Conservation (phyloP, 176 grass and related monocot species). For the Ampelocalamus luodianensis region DNA sequence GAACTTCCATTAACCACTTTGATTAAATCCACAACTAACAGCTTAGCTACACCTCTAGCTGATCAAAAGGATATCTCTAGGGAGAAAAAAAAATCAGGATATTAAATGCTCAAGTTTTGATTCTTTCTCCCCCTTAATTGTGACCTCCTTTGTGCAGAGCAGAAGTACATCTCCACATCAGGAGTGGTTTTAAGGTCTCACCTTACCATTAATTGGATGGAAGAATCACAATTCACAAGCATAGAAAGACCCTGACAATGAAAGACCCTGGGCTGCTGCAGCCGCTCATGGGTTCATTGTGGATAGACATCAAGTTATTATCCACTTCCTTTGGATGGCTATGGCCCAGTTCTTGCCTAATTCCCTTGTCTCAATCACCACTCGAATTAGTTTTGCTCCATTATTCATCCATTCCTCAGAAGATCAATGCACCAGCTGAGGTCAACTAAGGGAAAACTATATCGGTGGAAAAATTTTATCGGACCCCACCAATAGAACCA, state of each 20-base stretch:
- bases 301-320: slow-evolving; percentile 50
- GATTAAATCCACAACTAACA: background rate
- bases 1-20: background rate
- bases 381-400: background rate
- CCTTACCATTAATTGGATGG: background rate
- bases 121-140: background rate
- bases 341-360: slow-evolving; percentile 34
- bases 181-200: background rate
- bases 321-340: slow-evolving; percentile 33
- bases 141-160: background rate
- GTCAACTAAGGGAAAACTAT: too few species aligned
- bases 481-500: too few species aligned
- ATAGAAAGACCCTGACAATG: background rate
- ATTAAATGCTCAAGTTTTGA: background rate
- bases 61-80: background rate
- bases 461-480: too few species aligned
- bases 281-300: slow-evolving; percentile 31
- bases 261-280: background rate
- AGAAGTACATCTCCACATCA: background rate
- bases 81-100: background rate
- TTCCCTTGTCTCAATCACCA: slow-evolving; percentile 36
- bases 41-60: background rate
- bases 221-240: too few species aligned
- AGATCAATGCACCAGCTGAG: background rate
- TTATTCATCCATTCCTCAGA: slow-evolving; percentile 2